Evolutionary conservation across 2,329 filamentous ascomycete species (phyloP), one percentile per base, ranked within the genome.

Genomic region (Xenosphaeropsis pyriputrescens): DNA sequence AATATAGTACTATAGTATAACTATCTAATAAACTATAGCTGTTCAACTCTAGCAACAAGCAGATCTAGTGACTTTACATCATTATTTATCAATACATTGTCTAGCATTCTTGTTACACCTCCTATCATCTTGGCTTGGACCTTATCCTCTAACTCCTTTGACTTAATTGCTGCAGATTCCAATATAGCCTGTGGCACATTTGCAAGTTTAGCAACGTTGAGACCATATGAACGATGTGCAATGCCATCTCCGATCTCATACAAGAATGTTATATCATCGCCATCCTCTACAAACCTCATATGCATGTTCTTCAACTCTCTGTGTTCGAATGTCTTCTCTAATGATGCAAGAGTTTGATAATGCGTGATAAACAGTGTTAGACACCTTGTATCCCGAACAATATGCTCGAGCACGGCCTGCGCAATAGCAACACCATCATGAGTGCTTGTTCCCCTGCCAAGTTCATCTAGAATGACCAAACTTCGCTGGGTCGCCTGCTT

Each of bases 391-490:
- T 86, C 72, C 17, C 75, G 68, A 18, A 93, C 79, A 43, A 96
- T 73, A 52, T 93, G 79, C 41, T 89, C 76, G 5, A 98, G 67
- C 5, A 98, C 91, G 17, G 86, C 83, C 50, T 93, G 81, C 1
- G 91, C 91, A 50, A 98, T 96, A 40, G 91, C 91, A 5, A 93
- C 86, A 39, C 91, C 91, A 57, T 98, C 91, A 55, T 96, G 86
- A 8, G 91, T 98, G 47, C 78, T 85, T 0, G 91, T 98, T 37
- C 91, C 91, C 39, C 91, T 74, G 26, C 91, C 91, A 2, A 98
- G 70, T 64, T 98, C 91, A 60, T 98, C 91, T 5, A 98, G 74
- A 33, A 98, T 85, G 43, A 98, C 81, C 6, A 98, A 70, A 33
- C 76, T 85, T 34, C 85, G 75, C 1, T 83, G 76, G 0, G 86